Evolutionary conservation across 2,329 filamentous ascomycete species (phyloP), one percentile per base, ranked within the genome.

Genomic region (Fusarium anguioides): DNA sequence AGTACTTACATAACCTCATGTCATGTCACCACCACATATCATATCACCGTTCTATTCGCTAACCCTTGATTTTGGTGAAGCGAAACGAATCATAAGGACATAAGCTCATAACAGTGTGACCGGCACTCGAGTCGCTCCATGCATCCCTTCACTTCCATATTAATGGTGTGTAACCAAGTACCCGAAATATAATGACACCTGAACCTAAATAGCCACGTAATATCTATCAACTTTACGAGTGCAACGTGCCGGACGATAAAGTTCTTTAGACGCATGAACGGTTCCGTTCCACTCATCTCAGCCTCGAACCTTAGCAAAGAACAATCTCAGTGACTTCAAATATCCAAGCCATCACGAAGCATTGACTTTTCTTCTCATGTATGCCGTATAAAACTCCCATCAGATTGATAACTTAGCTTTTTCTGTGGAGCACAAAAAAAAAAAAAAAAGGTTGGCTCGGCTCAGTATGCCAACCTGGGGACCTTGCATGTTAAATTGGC

Each of bases 391-490:
- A 26, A 21, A 17, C 14, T 12, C 27, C 23, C 14, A 35, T 39
- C 14, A 17, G 6, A 27, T 37, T 15, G 9, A 6, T 20, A 27
- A 23, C 51, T 41, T 50, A 33, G 33, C 24, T 33, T 35, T 35
- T 35, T 26, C 23, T 52, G 40, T 42, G 27, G 27, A 35, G 37
- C 24, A 14, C 17, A 46, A 44, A 20, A 52, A 52, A 66, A 26
- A 14, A n/a, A 46, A 44, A 20, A 52, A 52, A 66, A 26, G 62
- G 49, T 63, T 66, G 33, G 37, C 41, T 44, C n/a, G 26, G 23
- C 26, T 12, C 27, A 27, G 9, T 29, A 9, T n/a, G n/a, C n/a
- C n/a, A n/a, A n/a, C 26, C 11, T 29, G 14, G 27, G 27, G 27
- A 6, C 11, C 27, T 42, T 20, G 6, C 37, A 20, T 24, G 15